Evolutionary conservation across 371 early-diverging fungal species (phyloP), one percentile per base, ranked within the genome.

Genomic region (Mucor indicus): DNA sequence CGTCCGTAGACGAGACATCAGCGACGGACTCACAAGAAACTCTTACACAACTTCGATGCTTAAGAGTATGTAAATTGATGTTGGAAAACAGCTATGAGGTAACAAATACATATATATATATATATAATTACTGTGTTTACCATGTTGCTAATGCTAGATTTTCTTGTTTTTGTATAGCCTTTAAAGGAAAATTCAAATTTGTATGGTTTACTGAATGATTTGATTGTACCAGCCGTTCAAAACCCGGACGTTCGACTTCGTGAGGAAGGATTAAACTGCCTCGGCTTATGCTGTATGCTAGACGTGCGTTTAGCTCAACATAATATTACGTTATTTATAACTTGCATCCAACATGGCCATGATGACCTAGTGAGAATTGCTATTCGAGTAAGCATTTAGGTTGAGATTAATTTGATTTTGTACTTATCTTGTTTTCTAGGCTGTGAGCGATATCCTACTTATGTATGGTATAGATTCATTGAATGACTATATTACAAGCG

Each of bases 221-320:
- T 89, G 53, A 81, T 93, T 38, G 79, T 86, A 22, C 93, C 93
- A 0, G 87, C 91, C 0, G 79, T 92, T 15, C 83, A 83, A 53
- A 82, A 80, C 60, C 60, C 74, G 4, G 88, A 92, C 47, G 62
- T 75, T 7, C 71, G 81, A 2, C 55, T 91, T 30, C 83, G 85
- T 30, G 86, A 86, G 55, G 79, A 84, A 37, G 92, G 91, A 17
- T 65, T 91, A 20, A 84, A 90, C 48, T 92, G 93, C 47, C 69
- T 93, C 27, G 91, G 88, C 9, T 72, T 92, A 25, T 81, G 81
- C 47, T 91, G 92, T 50, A 62, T 79, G 7, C 60, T 91, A 22
- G 92, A 89, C 40, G 66, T 62, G 49, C 60, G 47, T 7, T 56
- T 82, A 19, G 77, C 77, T 12, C 55, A 67, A 19, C 69, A 76